Evolutionary conservation across 1,139 yeast genomes (phyloP), one percentile per base, ranked within the genome.

Genomic region (Yamadazyma atmosphaerica): DNA sequence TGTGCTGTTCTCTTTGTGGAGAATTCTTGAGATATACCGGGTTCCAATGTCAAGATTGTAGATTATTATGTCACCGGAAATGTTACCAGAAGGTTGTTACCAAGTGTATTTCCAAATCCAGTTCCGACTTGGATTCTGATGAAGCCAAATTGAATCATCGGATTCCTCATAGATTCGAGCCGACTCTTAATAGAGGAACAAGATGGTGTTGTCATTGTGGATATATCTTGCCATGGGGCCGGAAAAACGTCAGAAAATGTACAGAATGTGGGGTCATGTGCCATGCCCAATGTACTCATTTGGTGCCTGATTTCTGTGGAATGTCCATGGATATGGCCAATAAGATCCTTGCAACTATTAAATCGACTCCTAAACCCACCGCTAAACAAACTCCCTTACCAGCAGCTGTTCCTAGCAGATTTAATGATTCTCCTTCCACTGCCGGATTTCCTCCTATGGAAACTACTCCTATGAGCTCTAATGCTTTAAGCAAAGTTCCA

Each of bases 201-300:
- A 90, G 90, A 57, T 92, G 98, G 98, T 92, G 98, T 65, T 92
- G 98, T 55, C 98, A 92, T 58, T 92, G 98, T 74, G 98, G 98
- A 44, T 89, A 88, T 58, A 81, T 92, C 39, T 72, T 92, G 47
- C 98, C 98, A 4, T 83, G 96, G 83, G 96, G 98, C 40, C 81
- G 83, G 55, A 89, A 88, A 63, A 89, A 86, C 56, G 95, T 89
- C n/a, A 78, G 96, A 37, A 92, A 89, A 60, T 92, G 98, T 73
- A 71, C 84, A 7, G 98, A 92, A 55, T 92, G 98, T 78, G 95
- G 95, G 30, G 80, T 89, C 21, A 87, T 90, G 83, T 90, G 96
- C 55, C 98, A 92, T 59, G 79, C 95, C 4, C 81, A 82, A 37
- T 92, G 98, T 68, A 85, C 94, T 7, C 97, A 89, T 58, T 72